These are phyloP conservation scores for Acanthamoeba triangularis DNA, from an alignment of 208 protist species.

Conservation along the genomic window DNA sequence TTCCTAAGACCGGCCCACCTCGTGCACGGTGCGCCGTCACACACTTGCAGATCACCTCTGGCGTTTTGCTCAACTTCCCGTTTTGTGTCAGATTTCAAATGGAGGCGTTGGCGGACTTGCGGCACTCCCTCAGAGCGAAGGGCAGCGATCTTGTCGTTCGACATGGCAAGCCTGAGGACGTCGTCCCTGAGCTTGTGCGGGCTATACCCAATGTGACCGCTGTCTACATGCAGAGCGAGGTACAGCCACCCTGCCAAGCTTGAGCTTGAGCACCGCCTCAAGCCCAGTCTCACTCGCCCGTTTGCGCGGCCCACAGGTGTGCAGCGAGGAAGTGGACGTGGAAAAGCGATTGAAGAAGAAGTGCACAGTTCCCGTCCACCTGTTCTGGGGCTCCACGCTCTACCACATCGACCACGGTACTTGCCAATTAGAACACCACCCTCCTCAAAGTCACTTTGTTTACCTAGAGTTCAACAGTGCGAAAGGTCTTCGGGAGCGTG, in stretches of 20 bases:
- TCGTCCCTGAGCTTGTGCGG: conserved; percentile 45
- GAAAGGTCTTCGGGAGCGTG: conserved; percentile 42
- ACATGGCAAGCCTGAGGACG: conserved; percentile 77
- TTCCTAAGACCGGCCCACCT: conserved; percentile 41
- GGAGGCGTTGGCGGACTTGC: conserved; percentile 41
- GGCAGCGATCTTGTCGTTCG: conserved; percentile 79
- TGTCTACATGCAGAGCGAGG: conserved; percentile 74
- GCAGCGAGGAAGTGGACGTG: conserved; percentile 62
- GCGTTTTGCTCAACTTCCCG: not conserved
- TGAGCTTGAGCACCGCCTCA: not conserved
- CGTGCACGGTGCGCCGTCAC: not conserved
- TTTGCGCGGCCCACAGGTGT: not conserved
- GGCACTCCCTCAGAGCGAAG: not conserved
- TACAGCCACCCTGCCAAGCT: not conserved
- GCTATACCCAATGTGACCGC: not conserved
- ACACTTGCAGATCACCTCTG: not conserved
- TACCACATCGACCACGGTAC: conserved; percentile 56
- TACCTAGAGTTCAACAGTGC: conserved; percentile 8
- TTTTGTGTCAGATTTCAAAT: not conserved
- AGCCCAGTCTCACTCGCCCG: no score
- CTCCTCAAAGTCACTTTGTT: not conserved
- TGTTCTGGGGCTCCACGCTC: conserved; percentile 72
- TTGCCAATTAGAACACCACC: not conserved
- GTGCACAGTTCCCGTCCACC: conserved; percentile 1
- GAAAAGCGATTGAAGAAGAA: conserved; percentile 34